These are phyloP conservation scores for Colletotrichum phormii DNA, from an alignment of 2,329 filamentous ascomycete species.

Conservation along the genomic window DNA sequence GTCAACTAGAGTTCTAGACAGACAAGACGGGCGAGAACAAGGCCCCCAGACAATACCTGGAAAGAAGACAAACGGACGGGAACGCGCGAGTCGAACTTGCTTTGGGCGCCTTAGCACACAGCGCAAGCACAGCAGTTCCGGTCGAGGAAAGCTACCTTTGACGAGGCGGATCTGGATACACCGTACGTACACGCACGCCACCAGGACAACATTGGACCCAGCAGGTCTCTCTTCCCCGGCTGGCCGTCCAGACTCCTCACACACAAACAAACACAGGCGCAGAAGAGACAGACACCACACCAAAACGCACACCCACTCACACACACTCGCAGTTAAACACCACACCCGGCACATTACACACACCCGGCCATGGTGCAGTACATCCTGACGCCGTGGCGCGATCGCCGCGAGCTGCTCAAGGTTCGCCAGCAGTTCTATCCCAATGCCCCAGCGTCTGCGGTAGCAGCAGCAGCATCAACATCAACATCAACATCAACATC, in stretches of 20 bases:
- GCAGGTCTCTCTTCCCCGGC: background rate
- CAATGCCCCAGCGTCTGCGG: conserved; percentile 34
- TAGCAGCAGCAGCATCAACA: conserved; percentile 16
- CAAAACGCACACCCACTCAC: background rate
- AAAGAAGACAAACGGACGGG: too few relatives aligned
- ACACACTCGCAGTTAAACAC: background rate
- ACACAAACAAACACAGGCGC: background rate
- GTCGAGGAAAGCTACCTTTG: too few relatives aligned
- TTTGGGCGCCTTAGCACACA: too few relatives aligned
- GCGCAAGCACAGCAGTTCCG: too few relatives aligned
- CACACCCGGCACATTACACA: background rate
- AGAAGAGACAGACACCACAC: background rate
- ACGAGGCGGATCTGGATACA: too few relatives aligned
- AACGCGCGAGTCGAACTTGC: too few relatives aligned
- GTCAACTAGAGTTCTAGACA: too few relatives aligned
- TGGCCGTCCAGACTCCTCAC: background rate
- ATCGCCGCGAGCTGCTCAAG: conserved; percentile 71
- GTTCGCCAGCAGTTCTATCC: conserved; percentile 76
- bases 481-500: conserved; percentile 30
- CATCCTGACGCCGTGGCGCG: conserved; percentile 80
- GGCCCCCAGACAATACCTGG: too few relatives aligned
- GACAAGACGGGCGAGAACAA: too few relatives aligned
- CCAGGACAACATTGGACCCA: background rate
- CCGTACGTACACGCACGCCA: background rate
- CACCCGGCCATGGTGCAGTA: conserved; percentile 71